Base-by-base conservation (phyloP, 352 stramenopile genomes). In the Achlya hypogyna region DNA sequence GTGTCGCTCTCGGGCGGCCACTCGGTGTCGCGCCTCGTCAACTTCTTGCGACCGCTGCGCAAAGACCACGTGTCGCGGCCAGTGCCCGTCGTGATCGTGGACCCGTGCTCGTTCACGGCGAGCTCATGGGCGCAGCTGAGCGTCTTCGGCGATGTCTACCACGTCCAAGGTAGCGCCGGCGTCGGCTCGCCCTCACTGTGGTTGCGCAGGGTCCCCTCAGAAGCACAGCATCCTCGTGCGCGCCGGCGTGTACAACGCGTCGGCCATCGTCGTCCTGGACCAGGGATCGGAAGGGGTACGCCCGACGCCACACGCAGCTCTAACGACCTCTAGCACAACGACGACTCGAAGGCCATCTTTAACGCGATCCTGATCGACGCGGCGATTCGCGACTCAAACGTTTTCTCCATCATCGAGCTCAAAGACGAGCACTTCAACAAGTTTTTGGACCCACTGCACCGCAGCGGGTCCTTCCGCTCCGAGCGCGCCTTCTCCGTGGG, bases 361-460 rank as follows among this genome's bases (percentile, higher is more conserved):
- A 94, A 92, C 51, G 84, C 85, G 4, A 92, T 92, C 47, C 74
- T 94, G 18, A 73, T 94, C 23, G 89, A 89, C 70, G 78, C 78
- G 6, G 85, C 85, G 14, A 67, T 67, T 28, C 38, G 51, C 12
- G 60, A 67, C 34, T 40, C 60, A 22, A 51, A 75, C 31, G 87
- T 88, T 29, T 94, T 94, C 69, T 91, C 85, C 1, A 92, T 94
- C 63, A 88, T 94, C 28, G 85, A 94, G 68, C 76, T 94, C 10
- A 81, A 84, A 45, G 84, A 94, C 59, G 81, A 89, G 10, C 78
- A 88, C 63, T 92, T 91, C 72, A 91, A 91, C 71, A 82, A 81
- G 22, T 94, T 88, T 34, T 69, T 94, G 45, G 85, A 94, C 54
- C 75, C 83, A 0, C 78, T 93, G 8, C 60, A 58, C 42, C 18